Evolutionary conservation across 768 basidiomycete species (phyloP).

Genomic region (Russula sp.): DNA sequence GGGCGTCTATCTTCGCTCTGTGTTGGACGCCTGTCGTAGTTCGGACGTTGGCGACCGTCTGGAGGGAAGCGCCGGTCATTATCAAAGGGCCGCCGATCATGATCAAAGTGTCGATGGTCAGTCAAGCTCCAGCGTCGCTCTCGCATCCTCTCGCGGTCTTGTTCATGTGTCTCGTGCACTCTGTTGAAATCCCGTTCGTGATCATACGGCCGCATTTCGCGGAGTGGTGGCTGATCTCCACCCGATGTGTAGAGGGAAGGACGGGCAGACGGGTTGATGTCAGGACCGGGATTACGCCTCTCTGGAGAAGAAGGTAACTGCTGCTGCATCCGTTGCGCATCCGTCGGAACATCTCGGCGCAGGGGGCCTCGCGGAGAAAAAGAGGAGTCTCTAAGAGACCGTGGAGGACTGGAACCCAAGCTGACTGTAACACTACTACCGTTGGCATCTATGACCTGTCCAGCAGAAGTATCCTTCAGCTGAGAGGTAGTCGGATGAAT

Average conservation of each 20-base stretch:
- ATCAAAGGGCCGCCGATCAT: slow-evolving; percentile 42
- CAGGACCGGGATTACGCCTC: slow-evolving; percentile 28
- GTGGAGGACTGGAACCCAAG: slow-evolving; percentile 2
- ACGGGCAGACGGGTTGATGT: slow-evolving; percentile 28
- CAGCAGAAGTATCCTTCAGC: slow-evolving; percentile 1
- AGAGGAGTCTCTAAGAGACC: not conserved
- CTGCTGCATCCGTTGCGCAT: not conserved
- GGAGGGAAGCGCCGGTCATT: slow-evolving; percentile 43
- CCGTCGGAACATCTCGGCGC: not conserved
- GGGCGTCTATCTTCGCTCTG: slow-evolving; percentile 30
- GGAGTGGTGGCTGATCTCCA: slow-evolving; percentile 32
- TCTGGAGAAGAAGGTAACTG: slow-evolving; percentile 18
- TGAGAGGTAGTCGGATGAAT: slow-evolving; percentile 6
- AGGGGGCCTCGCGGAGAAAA: not conserved
- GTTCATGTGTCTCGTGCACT: slow-evolving; percentile 34
- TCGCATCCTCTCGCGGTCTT: slow-evolving; percentile 30
- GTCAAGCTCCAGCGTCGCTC: slow-evolving; percentile 40
- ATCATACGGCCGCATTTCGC: slow-evolving; percentile 38
- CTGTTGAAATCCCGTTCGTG: slow-evolving; percentile 40
- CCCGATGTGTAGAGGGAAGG: slow-evolving; percentile 33
- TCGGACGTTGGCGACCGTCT: slow-evolving; percentile 44
- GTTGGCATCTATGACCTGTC: slow-evolving; percentile 1
- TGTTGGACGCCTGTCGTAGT: slow-evolving; percentile 20
- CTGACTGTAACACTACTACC: not conserved
- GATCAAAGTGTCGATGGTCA: slow-evolving; percentile 38